Conservation (phyloP, 805 yeast species). For the Wickerhamiella kazuoi region DNA sequence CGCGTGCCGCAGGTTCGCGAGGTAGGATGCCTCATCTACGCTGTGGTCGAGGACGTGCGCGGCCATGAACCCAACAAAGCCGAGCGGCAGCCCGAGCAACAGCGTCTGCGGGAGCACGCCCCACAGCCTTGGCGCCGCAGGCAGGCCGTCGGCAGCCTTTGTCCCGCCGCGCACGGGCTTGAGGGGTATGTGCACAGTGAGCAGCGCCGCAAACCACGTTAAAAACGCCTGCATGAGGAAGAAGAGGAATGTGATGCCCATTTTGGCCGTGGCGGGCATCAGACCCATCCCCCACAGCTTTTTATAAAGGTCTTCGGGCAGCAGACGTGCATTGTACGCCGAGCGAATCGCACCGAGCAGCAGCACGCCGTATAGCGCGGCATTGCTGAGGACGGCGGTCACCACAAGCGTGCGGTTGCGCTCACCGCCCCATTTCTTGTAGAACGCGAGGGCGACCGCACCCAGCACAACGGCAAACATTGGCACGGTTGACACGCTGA, state of each 20-base stretch:
- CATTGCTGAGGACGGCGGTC: background rate
- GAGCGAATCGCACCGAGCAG: background rate
- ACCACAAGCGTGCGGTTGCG: background rate
- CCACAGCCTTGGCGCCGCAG: too few relatives aligned
- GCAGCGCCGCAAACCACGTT: background rate
- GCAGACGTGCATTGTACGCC: background rate
- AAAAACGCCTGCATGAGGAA: background rate
- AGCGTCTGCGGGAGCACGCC: background rate
- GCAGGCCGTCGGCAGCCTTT: background rate
- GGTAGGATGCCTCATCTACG: background rate
- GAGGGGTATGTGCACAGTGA: background rate
- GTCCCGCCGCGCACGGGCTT: background rate
- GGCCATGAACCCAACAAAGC: background rate
- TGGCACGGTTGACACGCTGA: background rate
- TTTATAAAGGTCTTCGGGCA: background rate
- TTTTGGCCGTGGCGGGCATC: background rate
- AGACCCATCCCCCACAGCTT: background rate
- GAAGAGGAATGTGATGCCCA: background rate
- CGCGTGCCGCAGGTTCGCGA: background rate
- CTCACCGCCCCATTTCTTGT: background rate
- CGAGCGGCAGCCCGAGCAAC: background rate
- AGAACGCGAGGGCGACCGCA: background rate
- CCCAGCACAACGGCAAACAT: background rate
- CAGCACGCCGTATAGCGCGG: background rate
- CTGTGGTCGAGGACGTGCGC: background rate